These are phyloP conservation scores for Licmophora abbreviata DNA, from an alignment of 108 stramenopile genomes.

Conservation along the genomic window DNA sequence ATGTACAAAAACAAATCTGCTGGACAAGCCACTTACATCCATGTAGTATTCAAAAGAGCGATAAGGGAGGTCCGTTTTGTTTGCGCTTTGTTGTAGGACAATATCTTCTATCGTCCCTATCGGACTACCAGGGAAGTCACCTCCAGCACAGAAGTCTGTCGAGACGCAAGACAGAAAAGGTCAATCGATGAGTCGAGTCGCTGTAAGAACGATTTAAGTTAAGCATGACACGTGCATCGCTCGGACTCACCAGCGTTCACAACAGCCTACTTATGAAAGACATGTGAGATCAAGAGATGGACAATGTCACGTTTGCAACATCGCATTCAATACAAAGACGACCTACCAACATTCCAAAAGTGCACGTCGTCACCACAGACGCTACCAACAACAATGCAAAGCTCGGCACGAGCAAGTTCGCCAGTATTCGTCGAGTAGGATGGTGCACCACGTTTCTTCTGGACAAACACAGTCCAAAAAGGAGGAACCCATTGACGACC, in stretches of 20 bases:
- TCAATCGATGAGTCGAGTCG: background rate
- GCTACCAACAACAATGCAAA: slow-evolving; percentile 16
- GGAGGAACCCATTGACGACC: slow-evolving; percentile 26
- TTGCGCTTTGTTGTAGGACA: background rate
- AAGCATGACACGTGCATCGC: too few relatives aligned
- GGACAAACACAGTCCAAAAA: slow-evolving; percentile 15
- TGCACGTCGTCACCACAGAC: slow-evolving; percentile 6
- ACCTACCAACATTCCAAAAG: slow-evolving; percentile 17
- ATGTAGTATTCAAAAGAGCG: slow-evolving; percentile 23
- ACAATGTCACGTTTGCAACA: background rate
- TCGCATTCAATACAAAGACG: slow-evolving; percentile 24
- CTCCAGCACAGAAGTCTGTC: slow-evolving; percentile 50
- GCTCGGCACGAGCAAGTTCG: slow-evolving; percentile 24
- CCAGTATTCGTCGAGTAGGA: slow-evolving; percentile 9
- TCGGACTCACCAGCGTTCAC: too few relatives aligned
- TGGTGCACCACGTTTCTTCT: slow-evolving; percentile 28
- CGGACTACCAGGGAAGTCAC: slow-evolving; percentile 15
- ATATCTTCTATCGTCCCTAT: slow-evolving; percentile 27
- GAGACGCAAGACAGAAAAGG: too few relatives aligned
- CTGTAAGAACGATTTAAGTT: too few relatives aligned
- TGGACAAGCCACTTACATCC: slow-evolving; percentile 17
- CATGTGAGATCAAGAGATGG: background rate
- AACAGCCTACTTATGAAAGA: too few relatives aligned
- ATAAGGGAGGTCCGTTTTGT: background rate
- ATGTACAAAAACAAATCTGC: background rate